phyloP scores from a whole-genome alignment of 106 monocot genomes.

The Acorus calamus region DNA sequence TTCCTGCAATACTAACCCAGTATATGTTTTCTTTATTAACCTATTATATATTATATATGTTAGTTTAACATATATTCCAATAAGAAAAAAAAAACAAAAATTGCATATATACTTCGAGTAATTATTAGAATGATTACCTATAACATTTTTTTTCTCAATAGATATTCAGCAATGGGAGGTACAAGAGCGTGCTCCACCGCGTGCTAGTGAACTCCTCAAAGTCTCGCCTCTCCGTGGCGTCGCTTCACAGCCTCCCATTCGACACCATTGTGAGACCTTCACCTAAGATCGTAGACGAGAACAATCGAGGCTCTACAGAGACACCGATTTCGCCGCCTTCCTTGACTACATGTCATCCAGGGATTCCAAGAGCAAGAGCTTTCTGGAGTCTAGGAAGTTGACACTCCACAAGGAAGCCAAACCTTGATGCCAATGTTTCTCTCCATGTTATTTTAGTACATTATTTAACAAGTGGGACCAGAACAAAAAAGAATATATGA shows the following conservation, averaged over 20 bases:
- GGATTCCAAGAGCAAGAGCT: slow-evolving; percentile 55
- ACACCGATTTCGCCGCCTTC: slow-evolving; percentile 66
- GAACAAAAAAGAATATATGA: no score
- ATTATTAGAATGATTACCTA: no score
- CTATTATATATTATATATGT: no score
- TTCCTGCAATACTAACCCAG: no score
- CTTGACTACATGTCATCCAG: slow-evolving; percentile 42
- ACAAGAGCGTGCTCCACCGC: slow-evolving; percentile 77
- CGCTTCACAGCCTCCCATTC: slow-evolving; percentile 73
- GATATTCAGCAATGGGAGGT: slow-evolving; percentile 93
- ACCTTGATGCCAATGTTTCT: no score
- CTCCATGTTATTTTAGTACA: no score
- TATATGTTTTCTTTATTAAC: no score
- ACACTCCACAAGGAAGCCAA: background rate
- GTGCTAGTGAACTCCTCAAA: slow-evolving; percentile 54
- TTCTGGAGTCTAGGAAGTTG: slow-evolving; percentile 61
- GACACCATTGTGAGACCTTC: slow-evolving; percentile 40
- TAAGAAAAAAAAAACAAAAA: no score
- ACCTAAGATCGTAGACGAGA: slow-evolving; percentile 31
- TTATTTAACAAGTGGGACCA: no score
- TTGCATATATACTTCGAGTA: no score
- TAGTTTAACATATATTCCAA: no score
- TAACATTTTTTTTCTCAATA: slow-evolving; percentile 8
- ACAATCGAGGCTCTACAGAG: slow-evolving; percentile 43
- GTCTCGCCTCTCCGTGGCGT: slow-evolving; percentile 57